Conservation (phyloP, 1,284 basidiomycete genomes). For the Papiliotrema nemorosa region DNA sequence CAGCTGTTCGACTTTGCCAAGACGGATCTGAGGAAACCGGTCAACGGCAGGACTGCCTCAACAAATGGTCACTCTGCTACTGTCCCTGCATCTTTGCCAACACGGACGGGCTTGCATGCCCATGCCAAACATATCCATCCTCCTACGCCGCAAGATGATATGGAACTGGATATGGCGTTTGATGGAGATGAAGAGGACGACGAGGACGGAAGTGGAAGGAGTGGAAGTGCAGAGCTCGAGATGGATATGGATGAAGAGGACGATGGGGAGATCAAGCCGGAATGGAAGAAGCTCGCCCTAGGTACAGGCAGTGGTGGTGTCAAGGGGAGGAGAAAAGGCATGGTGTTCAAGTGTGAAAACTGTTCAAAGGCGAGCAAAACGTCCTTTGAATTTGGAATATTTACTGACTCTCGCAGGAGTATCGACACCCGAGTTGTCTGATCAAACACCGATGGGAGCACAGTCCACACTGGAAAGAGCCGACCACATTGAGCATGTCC, state of each 20-base stretch:
- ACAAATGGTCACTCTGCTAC: neutral
- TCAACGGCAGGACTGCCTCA: slow-evolving; percentile 10
- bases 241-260: slow-evolving; percentile 38
- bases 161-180: slow-evolving; percentile 47
- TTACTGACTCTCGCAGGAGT: slow-evolving; percentile 61
- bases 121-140: slow-evolving; percentile 8
- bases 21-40: slow-evolving; percentile 34
- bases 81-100: slow-evolving; percentile 36
- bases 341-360: slow-evolving; percentile 86
- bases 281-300: slow-evolving; percentile 41
- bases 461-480: slow-evolving; percentile 93
- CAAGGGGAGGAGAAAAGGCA: slow-evolving; percentile 63
- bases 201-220: slow-evolving; percentile 22
- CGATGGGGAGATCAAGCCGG: slow-evolving; percentile 17
- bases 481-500: slow-evolving; percentile 85
- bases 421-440: slow-evolving; percentile 88
- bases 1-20: slow-evolving; percentile 46
- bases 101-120: slow-evolving; percentile 13
- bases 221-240: slow-evolving; percentile 31
- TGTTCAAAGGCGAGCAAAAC: slow-evolving; percentile 68
- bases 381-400: neutral
- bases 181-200: slow-evolving; percentile 35
- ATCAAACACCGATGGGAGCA: slow-evolving; percentile 99
- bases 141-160: slow-evolving; percentile 28
- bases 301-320: slow-evolving; percentile 48